Evolutionary conservation across 257 asterid species (phyloP).

Genomic region (Primulina eburnea): DNA sequence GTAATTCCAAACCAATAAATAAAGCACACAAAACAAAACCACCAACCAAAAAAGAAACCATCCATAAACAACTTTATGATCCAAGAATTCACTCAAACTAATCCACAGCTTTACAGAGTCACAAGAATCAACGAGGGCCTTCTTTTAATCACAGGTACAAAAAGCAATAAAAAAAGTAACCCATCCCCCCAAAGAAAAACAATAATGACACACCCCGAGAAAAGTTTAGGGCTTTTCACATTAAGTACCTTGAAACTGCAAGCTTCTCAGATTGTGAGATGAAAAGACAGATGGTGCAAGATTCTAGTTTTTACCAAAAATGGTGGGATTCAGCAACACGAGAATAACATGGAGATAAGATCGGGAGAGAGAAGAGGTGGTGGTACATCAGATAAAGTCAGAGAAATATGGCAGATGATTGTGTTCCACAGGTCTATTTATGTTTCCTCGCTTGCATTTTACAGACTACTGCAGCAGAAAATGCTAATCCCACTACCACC

Average conservation of each 20-base stretch:
- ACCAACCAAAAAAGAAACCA: background rate
- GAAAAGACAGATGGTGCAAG: slow-evolving; percentile 47
- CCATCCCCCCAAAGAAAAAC: background rate
- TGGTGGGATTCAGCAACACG: slow-evolving; percentile 35
- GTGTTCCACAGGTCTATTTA: slow-evolving; percentile 19
- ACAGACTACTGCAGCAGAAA: background rate
- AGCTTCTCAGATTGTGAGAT: slow-evolving; percentile 28
- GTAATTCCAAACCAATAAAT: slow-evolving; percentile 1
- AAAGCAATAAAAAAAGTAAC: background rate
- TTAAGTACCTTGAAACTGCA: slow-evolving; percentile 33
- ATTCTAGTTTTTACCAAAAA: slow-evolving; percentile 53
- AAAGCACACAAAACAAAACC: background rate
- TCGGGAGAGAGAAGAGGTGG: slow-evolving; percentile 42
- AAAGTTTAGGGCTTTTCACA: slow-evolving; percentile 8
- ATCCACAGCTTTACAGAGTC: background rate
- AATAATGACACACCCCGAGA: background rate
- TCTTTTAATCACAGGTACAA: slow-evolving; percentile 3
- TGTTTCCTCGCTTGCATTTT: background rate
- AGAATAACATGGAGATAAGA: slow-evolving; percentile 60
- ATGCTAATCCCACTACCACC: background rate
- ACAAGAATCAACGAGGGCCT: background rate
- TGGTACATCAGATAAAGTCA: slow-evolving; percentile 56
- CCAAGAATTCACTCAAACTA: background rate
- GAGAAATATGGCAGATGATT: slow-evolving; percentile 35
- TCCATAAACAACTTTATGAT: background rate